phyloP scores from a whole-genome alignment of 495 filamentous ascomycete genomes.

The Penicillium alfredii region DNA sequence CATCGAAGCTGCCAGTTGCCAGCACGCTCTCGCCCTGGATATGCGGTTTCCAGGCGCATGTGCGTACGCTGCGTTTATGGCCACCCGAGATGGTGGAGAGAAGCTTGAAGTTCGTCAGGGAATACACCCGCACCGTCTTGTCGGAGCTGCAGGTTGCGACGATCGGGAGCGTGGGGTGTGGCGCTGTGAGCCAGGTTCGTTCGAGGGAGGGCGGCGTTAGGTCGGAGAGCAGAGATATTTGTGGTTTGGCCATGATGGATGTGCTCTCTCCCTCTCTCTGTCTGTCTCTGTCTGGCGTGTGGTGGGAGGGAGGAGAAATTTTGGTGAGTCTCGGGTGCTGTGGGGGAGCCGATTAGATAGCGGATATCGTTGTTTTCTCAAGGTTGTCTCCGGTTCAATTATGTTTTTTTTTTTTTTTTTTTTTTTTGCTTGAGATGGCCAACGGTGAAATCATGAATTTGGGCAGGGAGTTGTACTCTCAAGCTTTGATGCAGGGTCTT shows the following conservation, averaged over 20 bases:
- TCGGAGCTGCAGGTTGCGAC: conserved; percentile 83
- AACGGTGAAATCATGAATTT: conserved; percentile 9
- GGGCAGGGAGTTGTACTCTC: no score
- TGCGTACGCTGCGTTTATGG: conserved; percentile 79
- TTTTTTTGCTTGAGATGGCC: not conserved
- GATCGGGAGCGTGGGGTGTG: conserved; percentile 82
- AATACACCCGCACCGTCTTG: conserved; percentile 83
- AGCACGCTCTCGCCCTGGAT: conserved; percentile 60
- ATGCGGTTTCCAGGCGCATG: conserved; percentile 77
- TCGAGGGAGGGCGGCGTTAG: conserved; percentile 58
- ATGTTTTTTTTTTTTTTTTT: conserved; percentile 3
- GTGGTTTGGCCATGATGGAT: conserved; percentile 4
- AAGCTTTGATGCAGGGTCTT: no score
- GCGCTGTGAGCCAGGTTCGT: conserved; percentile 77
- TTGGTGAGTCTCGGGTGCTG: conserved; percentile 3
- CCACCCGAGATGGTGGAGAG: conserved; percentile 77
- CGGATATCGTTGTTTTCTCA: no score
- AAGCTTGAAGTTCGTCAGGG: conserved; percentile 68
- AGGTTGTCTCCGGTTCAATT: conserved; percentile 3
- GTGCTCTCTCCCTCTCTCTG: no score
- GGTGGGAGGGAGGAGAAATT: not conserved
- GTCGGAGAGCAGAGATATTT: conserved; percentile 28
- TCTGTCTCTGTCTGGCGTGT: no score
- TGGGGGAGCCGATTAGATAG: conserved; percentile 9
- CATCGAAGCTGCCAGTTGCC: conserved; percentile 89